phyloP scores from a whole-genome alignment of 495 filamentous ascomycete species.

The Jackrogersella multiformis region DNA sequence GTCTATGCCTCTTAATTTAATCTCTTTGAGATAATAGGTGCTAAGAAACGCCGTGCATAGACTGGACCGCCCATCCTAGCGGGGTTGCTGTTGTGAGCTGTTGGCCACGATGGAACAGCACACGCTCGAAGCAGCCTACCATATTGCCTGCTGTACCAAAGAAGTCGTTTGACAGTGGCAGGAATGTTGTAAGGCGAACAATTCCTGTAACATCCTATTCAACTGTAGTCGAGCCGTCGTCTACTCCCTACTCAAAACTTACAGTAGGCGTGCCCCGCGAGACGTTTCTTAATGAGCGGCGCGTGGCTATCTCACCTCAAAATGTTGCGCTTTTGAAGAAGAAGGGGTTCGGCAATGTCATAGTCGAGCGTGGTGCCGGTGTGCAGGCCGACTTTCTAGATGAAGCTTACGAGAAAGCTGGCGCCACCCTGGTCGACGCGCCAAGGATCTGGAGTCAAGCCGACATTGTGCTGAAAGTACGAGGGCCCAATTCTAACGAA shows the following conservation, averaged over 20 bases:
- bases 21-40: constrained; percentile 25
- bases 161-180: constrained; percentile 19
- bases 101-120: constrained; percentile 44
- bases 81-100: constrained; percentile 11
- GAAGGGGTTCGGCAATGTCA: constrained; percentile 77
- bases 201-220: constrained; percentile 45
- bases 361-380: constrained; percentile 81
- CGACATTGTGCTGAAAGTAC: constrained; percentile 82
- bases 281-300: constrained; percentile 74
- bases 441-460: constrained; percentile 70
- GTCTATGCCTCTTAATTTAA: constrained; percentile 12
- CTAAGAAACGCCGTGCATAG: constrained; percentile 41
- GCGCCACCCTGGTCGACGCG: constrained; percentile 73
- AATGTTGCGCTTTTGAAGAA: constrained; percentile 80
- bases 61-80: constrained; percentile 28
- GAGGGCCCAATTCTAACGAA: constrained; percentile 72
- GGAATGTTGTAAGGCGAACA: constrained; percentile 16
- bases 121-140: constrained; percentile 38
- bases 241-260: constrained; percentile 71
- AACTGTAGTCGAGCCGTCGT: constrained; percentile 54
- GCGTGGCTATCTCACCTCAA: constrained; percentile 80
- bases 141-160: constrained; percentile 41
- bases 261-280: constrained; percentile 78
- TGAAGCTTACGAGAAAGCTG: constrained; percentile 73
- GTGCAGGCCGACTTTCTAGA: constrained; percentile 75